phyloP scores from a whole-genome alignment of 2,329 filamentous ascomycete genomes.

The Dactylellina leptospora region DNA sequence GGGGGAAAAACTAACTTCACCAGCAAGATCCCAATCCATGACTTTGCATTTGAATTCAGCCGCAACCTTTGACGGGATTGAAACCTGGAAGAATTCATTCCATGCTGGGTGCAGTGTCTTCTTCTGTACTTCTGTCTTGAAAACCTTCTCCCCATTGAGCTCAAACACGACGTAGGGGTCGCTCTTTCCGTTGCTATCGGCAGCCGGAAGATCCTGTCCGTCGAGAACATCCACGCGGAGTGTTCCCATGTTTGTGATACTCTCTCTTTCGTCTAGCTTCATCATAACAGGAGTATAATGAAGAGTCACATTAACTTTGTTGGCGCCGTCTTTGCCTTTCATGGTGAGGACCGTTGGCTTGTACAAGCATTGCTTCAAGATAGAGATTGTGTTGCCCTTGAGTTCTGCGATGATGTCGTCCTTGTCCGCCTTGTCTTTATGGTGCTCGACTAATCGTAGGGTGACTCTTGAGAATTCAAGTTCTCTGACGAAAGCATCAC shows the following conservation, averaged over 20 bases:
- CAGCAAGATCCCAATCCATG: constrained; percentile 96
- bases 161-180: constrained; percentile 97
- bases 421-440: constrained; percentile 71
- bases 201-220: constrained; percentile 84
- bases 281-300: constrained; percentile 96
- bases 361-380: constrained; percentile 83
- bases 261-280: constrained; percentile 91
- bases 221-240: constrained; percentile 93
- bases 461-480: constrained; percentile 96
- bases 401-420: constrained; percentile 83
- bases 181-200: constrained; percentile 94
- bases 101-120: constrained; percentile 93
- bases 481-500: constrained; percentile 94
- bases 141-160: constrained; percentile 85
- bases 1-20: constrained; percentile 65
- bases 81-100: constrained; percentile 94
- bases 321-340: constrained; percentile 78
- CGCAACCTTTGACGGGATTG: constrained; percentile 81
- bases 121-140: constrained; percentile 95
- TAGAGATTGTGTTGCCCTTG: constrained; percentile 83
- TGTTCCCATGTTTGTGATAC: constrained; percentile 98
- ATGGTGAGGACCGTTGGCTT: constrained; percentile 85
- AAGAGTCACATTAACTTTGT: constrained; percentile 86
- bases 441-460: constrained; percentile 82
- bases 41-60: constrained; percentile 84